Conservation (phyloP, 202 grass and related monocot species). For the Hordeum pubiflorum region DNA sequence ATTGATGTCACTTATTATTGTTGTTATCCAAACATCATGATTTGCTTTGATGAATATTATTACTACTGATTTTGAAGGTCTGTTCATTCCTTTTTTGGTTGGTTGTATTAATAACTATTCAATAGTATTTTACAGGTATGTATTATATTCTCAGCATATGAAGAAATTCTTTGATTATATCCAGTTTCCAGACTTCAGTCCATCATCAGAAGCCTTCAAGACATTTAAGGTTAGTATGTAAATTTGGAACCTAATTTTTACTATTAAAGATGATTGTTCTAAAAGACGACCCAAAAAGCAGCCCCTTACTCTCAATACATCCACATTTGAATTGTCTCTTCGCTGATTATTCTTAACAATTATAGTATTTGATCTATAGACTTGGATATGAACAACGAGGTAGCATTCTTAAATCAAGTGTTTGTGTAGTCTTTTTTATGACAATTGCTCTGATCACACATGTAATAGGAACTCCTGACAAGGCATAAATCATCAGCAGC, state of each 20-base stretch:
- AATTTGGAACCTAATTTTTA: background rate
- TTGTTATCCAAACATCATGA: background rate
- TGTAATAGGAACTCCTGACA: conserved; percentile 62
- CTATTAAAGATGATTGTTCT: background rate
- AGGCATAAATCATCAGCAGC: conserved; percentile 61
- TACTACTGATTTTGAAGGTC: background rate
- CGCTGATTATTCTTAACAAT: background rate
- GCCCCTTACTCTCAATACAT: background rate
- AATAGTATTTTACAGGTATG: conserved; percentile 26
- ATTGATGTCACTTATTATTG: background rate
- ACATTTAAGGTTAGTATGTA: conserved; percentile 44
- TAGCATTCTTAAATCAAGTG: background rate
- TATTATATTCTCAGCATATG: conserved; percentile 36
- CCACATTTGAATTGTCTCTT: background rate
- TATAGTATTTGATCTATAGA: background rate
- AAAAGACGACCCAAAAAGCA: background rate
- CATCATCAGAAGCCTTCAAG: conserved; percentile 38
- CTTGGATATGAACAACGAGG: background rate
- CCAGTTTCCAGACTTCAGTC: conserved; percentile 38
- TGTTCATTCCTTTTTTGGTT: background rate
- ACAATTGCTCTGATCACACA: background rate
- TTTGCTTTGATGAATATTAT: background rate
- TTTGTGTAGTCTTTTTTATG: background rate
- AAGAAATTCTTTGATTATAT: conserved; percentile 55
- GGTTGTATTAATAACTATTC: background rate